phyloP scores from a whole-genome alignment of 352 stramenopile genomes.

The Peronospora destructor region DNA sequence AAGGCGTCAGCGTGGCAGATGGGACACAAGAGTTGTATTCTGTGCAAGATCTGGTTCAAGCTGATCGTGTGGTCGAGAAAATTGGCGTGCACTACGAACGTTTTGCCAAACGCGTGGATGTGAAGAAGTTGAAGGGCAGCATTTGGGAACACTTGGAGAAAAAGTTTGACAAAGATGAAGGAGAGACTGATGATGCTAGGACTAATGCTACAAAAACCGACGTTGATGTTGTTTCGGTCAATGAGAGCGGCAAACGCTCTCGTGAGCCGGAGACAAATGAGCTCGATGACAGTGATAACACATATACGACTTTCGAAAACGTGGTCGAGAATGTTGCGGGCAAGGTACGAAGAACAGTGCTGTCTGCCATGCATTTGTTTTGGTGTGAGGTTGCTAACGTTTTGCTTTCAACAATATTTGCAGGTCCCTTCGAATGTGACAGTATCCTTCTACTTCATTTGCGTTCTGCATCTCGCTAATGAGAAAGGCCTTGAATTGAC shows the following conservation, averaged over 20 bases:
- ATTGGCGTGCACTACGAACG: slow-evolving; percentile 90
- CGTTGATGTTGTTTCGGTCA: slow-evolving; percentile 6
- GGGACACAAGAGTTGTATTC: slow-evolving; percentile 35
- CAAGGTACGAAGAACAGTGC: slow-evolving; percentile 37
- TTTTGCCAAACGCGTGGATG: slow-evolving; percentile 95
- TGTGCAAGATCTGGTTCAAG: slow-evolving; percentile 61
- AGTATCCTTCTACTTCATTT: slow-evolving; percentile 99
- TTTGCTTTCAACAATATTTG: slow-evolving; percentile 2
- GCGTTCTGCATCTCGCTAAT: slow-evolving; percentile 97
- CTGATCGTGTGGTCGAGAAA: slow-evolving; percentile 91
- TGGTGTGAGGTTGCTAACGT: slow-evolving; percentile 2
- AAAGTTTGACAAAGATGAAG: slow-evolving; percentile 18
- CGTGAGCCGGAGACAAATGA: slow-evolving; percentile 23
- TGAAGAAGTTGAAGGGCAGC: slow-evolving; percentile 94
- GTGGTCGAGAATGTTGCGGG: slow-evolving; percentile 86
- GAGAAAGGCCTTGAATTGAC: slow-evolving; percentile 92
- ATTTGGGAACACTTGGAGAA: slow-evolving; percentile 87
- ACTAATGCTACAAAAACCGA: slow-evolving; percentile 1
- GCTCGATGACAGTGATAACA: slow-evolving; percentile 8
- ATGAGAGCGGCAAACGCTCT: slow-evolving; percentile 31
- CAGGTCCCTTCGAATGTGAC: slow-evolving; percentile 91
- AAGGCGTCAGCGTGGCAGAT: slow-evolving; percentile 23
- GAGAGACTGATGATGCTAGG: slow-evolving; percentile 17
- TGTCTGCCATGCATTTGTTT: background rate
- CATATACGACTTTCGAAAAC: slow-evolving; percentile 80